Evolutionary conservation across 495 filamentous ascomycete genomes (phyloP).

Genomic region (Aspergillus nidulans): DNA sequence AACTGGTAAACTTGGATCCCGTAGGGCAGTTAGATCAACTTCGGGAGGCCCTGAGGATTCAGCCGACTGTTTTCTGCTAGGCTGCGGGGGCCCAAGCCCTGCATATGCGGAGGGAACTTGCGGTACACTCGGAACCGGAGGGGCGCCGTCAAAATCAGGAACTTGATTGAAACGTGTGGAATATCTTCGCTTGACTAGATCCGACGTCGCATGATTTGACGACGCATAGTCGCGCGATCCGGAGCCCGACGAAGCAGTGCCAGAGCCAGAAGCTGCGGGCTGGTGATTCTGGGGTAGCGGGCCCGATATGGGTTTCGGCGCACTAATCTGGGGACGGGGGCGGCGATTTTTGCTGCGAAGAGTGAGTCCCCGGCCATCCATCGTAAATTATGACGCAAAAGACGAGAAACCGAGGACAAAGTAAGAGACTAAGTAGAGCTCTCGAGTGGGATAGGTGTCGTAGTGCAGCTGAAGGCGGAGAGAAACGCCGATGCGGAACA

Average conservation of each 20-base stretch:
- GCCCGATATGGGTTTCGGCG: slow-evolving; percentile 73
- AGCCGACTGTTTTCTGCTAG: slow-evolving; percentile 43
- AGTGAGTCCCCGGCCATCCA: slow-evolving; percentile 70
- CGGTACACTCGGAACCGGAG: slow-evolving; percentile 61
- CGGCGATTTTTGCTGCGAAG: slow-evolving; percentile 83
- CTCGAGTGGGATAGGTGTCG: neutral
- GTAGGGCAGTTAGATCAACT: slow-evolving; percentile 67
- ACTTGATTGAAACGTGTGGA: slow-evolving; percentile 83
- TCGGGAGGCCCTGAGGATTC: slow-evolving; percentile 39
- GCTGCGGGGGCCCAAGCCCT: slow-evolving; percentile 40
- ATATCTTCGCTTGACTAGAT: slow-evolving; percentile 91
- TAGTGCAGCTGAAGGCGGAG: slow-evolving; percentile 22
- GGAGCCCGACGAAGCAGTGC: slow-evolving; percentile 20
- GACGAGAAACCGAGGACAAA: slow-evolving; percentile 3
- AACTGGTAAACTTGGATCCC: slow-evolving; percentile 73
- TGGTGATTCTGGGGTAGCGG: slow-evolving; percentile 46
- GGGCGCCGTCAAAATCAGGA: slow-evolving; percentile 64
- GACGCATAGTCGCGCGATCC: slow-evolving; percentile 29
- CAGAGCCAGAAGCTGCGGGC: slow-evolving; percentile 22
- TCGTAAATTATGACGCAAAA: slow-evolving; percentile 13
- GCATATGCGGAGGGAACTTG: slow-evolving; percentile 48
- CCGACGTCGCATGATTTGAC: slow-evolving; percentile 61
- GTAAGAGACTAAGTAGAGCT: neutral
- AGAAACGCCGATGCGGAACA: slow-evolving; percentile 39
- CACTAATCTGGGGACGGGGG: slow-evolving; percentile 68